Percentiles rank a stretch among this genome's conserved stretches.
Evolutionary conservation across 148 eudicot species (phyloP).

Genomic region (Nepenthes mirabilis): DNA sequence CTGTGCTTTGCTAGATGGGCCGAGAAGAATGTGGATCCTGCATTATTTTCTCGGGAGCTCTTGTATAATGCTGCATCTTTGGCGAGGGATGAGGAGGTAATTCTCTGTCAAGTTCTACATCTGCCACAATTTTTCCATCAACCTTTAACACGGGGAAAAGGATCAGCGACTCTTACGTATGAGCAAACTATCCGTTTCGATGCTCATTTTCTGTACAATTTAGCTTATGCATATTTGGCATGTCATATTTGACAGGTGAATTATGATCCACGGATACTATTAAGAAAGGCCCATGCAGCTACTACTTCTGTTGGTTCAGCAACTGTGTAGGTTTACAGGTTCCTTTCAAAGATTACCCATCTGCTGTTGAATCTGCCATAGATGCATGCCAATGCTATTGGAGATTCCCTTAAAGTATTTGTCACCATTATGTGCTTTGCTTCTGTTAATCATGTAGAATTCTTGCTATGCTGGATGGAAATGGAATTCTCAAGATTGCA

Average conservation of each 20-base stretch:
- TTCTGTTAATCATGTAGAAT: conserved; percentile 25
- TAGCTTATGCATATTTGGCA: neutral
- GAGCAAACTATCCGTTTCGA: no score
- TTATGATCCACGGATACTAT: conserved; percentile 57
- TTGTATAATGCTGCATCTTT: conserved; percentile 54
- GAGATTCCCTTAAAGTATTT: neutral
- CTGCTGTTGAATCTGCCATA: neutral
- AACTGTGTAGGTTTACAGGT: conserved; percentile 59
- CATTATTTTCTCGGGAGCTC: conserved; percentile 64
- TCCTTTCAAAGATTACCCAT: conserved; percentile 3
- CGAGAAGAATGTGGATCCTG: conserved; percentile 70
- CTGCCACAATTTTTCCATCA: no score
- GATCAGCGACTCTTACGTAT: no score
- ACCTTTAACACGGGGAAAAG: no score
- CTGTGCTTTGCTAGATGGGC: conserved; percentile 56
- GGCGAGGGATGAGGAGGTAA: conserved; percentile 65
- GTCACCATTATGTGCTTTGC: neutral
- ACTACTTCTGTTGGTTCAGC: conserved; percentile 85
- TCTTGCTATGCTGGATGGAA: conserved; percentile 70
- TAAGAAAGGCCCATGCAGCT: conserved; percentile 80
- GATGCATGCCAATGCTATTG: neutral
- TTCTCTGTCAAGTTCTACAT: neutral
- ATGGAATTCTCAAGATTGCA: conserved; percentile 74
- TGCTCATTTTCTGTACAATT: neutral
- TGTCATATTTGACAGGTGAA: conserved; percentile 42